Conservation (phyloP, 768 basidiomycete genomes). For the Xerocomus brunneocitrinus region DNA sequence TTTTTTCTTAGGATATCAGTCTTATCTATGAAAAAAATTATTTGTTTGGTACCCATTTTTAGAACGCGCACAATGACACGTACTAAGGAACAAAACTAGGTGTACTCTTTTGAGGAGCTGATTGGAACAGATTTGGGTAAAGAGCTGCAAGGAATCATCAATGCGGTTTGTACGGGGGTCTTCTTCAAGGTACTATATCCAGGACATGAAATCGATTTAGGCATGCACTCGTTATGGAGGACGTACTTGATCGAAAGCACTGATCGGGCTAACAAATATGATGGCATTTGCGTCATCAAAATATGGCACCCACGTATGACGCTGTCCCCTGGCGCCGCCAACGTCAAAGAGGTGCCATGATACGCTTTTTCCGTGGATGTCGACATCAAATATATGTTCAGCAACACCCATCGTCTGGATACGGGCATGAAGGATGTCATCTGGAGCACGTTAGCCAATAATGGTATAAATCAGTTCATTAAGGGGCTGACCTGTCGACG, state of each 20-base stretch:
- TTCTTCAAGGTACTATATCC: conserved; percentile 72
- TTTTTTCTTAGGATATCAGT: conserved; percentile 74
- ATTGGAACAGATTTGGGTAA: conserved; percentile 82
- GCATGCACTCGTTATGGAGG: neutral
- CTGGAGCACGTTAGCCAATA: conserved; percentile 36
- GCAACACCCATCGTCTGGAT: conserved; percentile 88
- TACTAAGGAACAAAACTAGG: conserved; percentile 56
- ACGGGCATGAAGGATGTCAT: conserved; percentile 85
- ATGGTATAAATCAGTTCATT: conserved; percentile 22
- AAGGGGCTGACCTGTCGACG: conserved; percentile 56
- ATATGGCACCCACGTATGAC: conserved; percentile 72
- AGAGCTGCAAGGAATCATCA: conserved; percentile 84
- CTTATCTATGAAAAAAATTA: conserved; percentile 47
- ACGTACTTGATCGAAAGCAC: conserved; percentile 70
- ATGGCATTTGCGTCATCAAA: conserved; percentile 71
- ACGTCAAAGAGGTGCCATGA: conserved; percentile 74
- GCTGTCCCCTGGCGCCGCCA: conserved; percentile 66
- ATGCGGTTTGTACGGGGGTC: conserved; percentile 82
- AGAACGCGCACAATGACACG: conserved; percentile 16
- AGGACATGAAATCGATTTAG: neutral
- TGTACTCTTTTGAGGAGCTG: conserved; percentile 68
- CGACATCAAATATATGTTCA: conserved; percentile 79
- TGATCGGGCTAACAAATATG: conserved; percentile 75
- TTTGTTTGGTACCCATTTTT: neutral
- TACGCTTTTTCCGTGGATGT: conserved; percentile 71